Evolutionary conservation across 495 filamentous ascomycete species (phyloP), one percentile per base, ranked within the genome.

Genomic region (Penicillium turbatum): DNA sequence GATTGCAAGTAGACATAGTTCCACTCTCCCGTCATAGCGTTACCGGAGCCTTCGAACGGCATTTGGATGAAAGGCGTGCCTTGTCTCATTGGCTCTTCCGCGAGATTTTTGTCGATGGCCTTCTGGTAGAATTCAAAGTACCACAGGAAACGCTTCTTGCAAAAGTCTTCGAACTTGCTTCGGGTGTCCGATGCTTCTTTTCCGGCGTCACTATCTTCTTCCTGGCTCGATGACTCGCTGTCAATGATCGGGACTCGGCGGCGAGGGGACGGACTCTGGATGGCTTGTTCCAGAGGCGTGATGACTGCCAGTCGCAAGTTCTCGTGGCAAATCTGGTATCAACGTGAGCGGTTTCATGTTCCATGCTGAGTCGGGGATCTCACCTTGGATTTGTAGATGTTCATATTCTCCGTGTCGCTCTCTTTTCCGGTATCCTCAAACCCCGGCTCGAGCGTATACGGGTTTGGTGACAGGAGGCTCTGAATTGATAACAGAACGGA

Each of bases 401-500:
- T 79, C 68, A 89, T 89, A 42, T 85, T 79, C 64, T 86, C 82
- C 72, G 88, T 85, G 63, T 96, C 87, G 78, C 69, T 3, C 75
- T 69, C 17, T 81, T 79, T 30, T 83, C 17, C 84, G 16, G 84
- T 81, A 46, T 86, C 79, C 60, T 97, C 93, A 59, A 87, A 96
- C 8, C 93, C 93, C 15, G 93, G 93, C 64, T 98, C 93, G 59
- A 97, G 95, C 68, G 93, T 89, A 68, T 96, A 98, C 0, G 93
- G 93, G 65, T 97, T 96, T 19, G 82, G 71, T 1, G 90, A 95
- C 86, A 98, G 91, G 26, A 98, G 75, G 62, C 90, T 96, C 68
- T 98, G 93, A 48, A 98, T 97, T 5, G 93, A 97, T 29, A 97
- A 82, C 29, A 98, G 68, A 44, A 97, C 88, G 1, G 93, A 97